Base-by-base conservation (phyloP, 345 rosid genomes). In the Camelina neglecta region DNA sequence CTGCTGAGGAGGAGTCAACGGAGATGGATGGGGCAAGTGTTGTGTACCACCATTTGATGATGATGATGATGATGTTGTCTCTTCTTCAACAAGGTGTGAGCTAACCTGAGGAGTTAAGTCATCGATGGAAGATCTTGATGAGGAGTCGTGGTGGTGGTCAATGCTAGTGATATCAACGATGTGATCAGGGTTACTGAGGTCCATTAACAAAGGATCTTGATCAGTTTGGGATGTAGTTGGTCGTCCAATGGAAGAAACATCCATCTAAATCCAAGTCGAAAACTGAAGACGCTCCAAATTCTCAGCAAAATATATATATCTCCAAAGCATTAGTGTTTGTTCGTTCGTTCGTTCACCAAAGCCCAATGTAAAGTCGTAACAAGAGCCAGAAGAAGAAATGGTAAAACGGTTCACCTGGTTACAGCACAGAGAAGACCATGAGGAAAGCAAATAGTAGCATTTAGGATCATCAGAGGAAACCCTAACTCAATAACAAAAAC, bases 121-220 rank as follows among this genome's bases (percentile, higher is more conserved):
- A 64, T 78, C 83, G 58, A 48, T 77, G 48, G 87, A 86, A 64
- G 86, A 80, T 69, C 67, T 85, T 20, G 89, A 81, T 3, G 89
- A 81, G 2, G 85, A 75, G 66, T 81, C 85, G 0, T 67, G 36
- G 65, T 81, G 85, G 0, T 67, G 36, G 26, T 70, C 84, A 53
- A 80, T 76, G 47, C 77, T 82, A 41, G 86, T 71, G 62, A 92
- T 80, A 69, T 88, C 82, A 79, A 92, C 80, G 48, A 86, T 81
- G 79, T 87, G 96, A 64, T 90, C 86, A 15, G 21, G 82, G 57
- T 68, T 82, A 59, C 23, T 65, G 69, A 41, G 84, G 60, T 89
- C 97, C 89, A 88, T 87, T 65, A 92, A 83, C 86, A 92, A 83
- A 67, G 88, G 88, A 49, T 76, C 73, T 65, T 71, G 84, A 72